Evolutionary conservation across 148 eudicot species (phyloP), one percentile per base, ranked within the genome.

Genomic region (Polygonum maritimum): DNA sequence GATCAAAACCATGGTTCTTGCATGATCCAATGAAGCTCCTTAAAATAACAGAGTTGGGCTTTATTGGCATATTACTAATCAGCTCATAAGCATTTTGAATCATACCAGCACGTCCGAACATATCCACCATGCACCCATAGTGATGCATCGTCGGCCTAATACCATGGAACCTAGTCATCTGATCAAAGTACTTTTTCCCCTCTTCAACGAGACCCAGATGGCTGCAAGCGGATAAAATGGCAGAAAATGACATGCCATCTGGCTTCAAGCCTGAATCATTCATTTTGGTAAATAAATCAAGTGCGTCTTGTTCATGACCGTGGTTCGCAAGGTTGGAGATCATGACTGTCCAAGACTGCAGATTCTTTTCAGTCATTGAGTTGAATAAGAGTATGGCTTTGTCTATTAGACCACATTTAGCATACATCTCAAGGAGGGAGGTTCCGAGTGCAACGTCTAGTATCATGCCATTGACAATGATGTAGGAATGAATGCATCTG

Each of bases 201-300:
- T 82, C 85, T 5, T 70, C 71, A 48, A 86, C 76, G 35, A 86
- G 79, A 44, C 89, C 89, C n/a, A 83, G 75, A 79, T 86, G 89
- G 76, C 89, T 86, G 21, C 85, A 86, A 62, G 87, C 87, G 45
- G 83, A 82, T 49, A 86, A 78, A 72, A 86, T 82, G 76, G 81
- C 87, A 71, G 87, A 84, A 78, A 84, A 86, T 63, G 85, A 80
- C 44, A 86, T 86, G 69, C 79, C 83, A 77, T 84, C 85, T 2
- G 85, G 82, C 1, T 35, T 45, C 45, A 79, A 41, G 22, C 87
- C 84, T 41, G 75, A 52, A 48, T 58, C 62, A 38, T 80, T 73
- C 89, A 86, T 86, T 63, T 41, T 6, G 40, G 78, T 72, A 52
- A 86, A 82, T 5, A 84, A 55, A 22, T 78, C 79, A 33, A 84